Evolutionary conservation across 148 eudicot species (phyloP), one percentile per base, ranked within the genome.

Genomic region (Selenicereus undatus): DNA sequence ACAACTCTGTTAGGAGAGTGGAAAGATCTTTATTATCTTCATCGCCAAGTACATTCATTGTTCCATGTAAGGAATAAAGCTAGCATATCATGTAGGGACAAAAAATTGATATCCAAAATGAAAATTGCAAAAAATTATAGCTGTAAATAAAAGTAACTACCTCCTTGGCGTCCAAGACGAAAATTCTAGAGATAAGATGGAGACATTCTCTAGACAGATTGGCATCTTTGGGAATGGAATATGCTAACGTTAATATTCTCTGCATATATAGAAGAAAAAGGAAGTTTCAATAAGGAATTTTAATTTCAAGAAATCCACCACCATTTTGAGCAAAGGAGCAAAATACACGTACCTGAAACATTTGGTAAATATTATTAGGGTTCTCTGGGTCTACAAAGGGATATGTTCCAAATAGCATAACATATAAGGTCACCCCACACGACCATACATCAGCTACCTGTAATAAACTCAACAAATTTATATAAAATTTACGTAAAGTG

Each of bases 401-500:
- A 76, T 88, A 88, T 68, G 83, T 79, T 43, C 88, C 90, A 51
- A 88, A 86, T 73, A 88, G 35, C 90, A 88, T 88, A 22, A 84
- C 89, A 76, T 84, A 84, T 12, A 88, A 80, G 6, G 88, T 81
- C 65, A 88, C 90, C 64, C 90, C 90, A 75, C 90, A 85, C 18
- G 90, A 88, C 88, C 90, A 88, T 18, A 85, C 88, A 80, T 88
- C 90, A 17, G 88, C 90, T 65, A 81, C 80, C 90, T 88, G 42
- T 77, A 64, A 42, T 26, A 11, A 50, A 10, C n/a, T 43, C 56
- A 5, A 73, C 8, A 21, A 73, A 43, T 21, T 20, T 11, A 9
- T 39, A 21, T 10, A 8, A 51, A 43, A 36, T 35, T 30, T 3
- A 20, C 32, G 7, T 76, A 4, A 36, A 36, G 39, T 39, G 4